Percentiles rank a stretch among this genome's conserved stretches.
These are phyloP conservation scores for Paraphaeosphaeria minitans DNA, from an alignment of 2,329 filamentous ascomycete species.

Conservation along the genomic window DNA sequence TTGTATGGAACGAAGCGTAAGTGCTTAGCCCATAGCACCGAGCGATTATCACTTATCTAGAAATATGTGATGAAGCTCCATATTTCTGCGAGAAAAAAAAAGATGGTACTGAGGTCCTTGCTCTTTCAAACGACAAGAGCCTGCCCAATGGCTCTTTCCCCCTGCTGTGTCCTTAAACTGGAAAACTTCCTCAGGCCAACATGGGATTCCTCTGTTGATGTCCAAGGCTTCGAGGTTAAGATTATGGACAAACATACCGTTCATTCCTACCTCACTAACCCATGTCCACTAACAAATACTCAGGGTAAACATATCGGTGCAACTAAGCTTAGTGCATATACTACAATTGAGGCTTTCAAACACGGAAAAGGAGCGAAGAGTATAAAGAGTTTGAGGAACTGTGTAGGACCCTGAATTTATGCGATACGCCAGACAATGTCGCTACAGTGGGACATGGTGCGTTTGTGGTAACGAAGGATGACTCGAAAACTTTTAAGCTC, in stretches of 20 bases:
- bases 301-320: constrained; percentile 29
- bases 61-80: constrained; percentile 23
- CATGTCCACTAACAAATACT: constrained; percentile 32
- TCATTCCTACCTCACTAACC: constrained; percentile 36
- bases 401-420: background rate
- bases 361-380: constrained; percentile 1
- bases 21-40: background rate
- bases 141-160: constrained; percentile 31
- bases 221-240: constrained; percentile 36
- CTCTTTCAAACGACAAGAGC: constrained; percentile 35
- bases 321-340: constrained; percentile 28
- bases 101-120: constrained; percentile 32
- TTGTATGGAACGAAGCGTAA: constrained; percentile 36
- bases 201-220: constrained; percentile 28
- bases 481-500: constrained; percentile 15
- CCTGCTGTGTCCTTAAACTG: constrained; percentile 27
- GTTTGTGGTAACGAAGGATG: constrained; percentile 23
- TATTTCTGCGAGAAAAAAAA: constrained; percentile 28
- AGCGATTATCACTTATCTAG: constrained; percentile 4
- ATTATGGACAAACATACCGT: constrained; percentile 29
- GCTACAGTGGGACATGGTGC: constrained; percentile 7
- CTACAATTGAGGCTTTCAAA: constrained; percentile 27
- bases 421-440: constrained; percentile 12
- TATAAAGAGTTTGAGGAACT: constrained; percentile 15
- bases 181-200: constrained; percentile 29